Evolutionary conservation across 495 filamentous ascomycete species (phyloP), one percentile per base, ranked within the genome.

Genomic region (Penicillium bialowiezense): DNA sequence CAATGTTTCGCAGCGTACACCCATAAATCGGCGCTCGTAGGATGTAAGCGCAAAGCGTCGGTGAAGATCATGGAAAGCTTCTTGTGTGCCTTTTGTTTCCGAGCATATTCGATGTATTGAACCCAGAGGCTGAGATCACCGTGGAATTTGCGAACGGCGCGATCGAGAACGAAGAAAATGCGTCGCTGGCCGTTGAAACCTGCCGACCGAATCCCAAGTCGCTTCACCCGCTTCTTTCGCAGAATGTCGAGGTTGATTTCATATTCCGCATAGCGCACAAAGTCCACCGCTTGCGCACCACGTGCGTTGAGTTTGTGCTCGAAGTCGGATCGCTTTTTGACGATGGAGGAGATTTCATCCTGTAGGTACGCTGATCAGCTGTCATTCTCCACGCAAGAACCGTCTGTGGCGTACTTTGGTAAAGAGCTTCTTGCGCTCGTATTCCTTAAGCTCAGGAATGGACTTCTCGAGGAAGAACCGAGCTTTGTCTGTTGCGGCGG

Each of bases 391-490:
- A 29, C 20, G 10, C n/a, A 41, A 13, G 13, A 28, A 7, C 39
- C 15, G 3, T 15, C 3, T 10, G 32, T 17, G 24, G 20, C 29
- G 32, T 70, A 87, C 89, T 72, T 84, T 84, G 48, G 71, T 82
- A 71, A 97, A 97, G 49, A 97, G 86, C 45, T 88, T 84, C 60
- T 96, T 95, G 45, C 86, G 78, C 63, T 92, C 84, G 51, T 88
- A 89, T 48, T 95, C 90, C 41, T 88, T 89, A 31, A 98, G 81
- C 65, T 96, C 90, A 6, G 91, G 89, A 29, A 95, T 88, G 5
- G 87, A 87, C 52, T 90, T 84, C 71, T 98, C 93, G 36, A 97
- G 77, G 65, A 86, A 96, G 70, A 91, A 97, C 21, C 92, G 88
- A 14, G 91, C 92, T 70, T 96, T 97, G 63, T 98, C 95, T 51